These are phyloP conservation scores for Thermothielavioides terrestris DNA, from an alignment of 495 filamentous ascomycete species.

Conservation along the genomic window DNA sequence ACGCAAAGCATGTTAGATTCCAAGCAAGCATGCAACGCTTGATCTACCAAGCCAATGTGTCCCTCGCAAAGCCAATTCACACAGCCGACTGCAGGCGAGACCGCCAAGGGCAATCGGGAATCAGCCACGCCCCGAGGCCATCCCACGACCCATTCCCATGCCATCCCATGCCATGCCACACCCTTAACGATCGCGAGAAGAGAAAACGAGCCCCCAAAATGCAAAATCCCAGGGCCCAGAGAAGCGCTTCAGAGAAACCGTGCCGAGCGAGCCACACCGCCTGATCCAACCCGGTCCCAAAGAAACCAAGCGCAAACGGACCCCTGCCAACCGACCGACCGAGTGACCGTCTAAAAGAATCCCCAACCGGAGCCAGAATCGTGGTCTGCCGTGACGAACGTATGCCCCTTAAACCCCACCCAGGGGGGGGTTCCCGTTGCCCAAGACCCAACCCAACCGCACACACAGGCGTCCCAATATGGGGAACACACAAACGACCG, in stretches of 20 bases:
- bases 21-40: not conserved
- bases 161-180: not conserved
- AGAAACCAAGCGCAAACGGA: not conserved
- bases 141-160: not conserved
- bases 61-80: not conserved
- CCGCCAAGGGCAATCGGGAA: not conserved
- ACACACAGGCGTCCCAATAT: no score
- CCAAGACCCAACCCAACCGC: not conserved
- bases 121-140: not conserved
- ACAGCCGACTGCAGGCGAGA: not conserved
- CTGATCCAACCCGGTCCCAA: not conserved
- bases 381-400: not conserved
- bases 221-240: not conserved
- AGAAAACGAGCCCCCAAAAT: not conserved
- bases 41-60: not conserved
- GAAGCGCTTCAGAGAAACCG: no score
- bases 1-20: constrained; percentile 2
- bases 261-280: no score
- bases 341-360: not conserved
- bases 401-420: not conserved
- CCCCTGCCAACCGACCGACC: not conserved
- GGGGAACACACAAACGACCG: no score
- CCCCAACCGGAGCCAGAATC: not conserved
- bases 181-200: not conserved
- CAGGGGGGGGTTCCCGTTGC: not conserved